A percentile compares a stretch with the other conserved stretches of the same genome.
Conservation (phyloP, 192 early-diverging fungal genomes). For the Linnemannia exigua region DNA sequence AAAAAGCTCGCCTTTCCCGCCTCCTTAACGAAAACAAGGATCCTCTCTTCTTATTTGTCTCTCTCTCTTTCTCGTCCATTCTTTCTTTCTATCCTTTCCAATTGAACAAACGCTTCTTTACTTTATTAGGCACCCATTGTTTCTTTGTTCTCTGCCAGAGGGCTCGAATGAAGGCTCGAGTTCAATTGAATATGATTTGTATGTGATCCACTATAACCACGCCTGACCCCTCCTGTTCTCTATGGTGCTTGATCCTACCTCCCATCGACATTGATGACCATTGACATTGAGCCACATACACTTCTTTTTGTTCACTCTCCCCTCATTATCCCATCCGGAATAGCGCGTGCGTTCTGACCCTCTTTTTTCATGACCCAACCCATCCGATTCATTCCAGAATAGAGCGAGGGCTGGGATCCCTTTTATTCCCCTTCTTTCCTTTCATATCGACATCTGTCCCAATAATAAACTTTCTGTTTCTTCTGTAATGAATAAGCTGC, state of each 20-base stretch:
- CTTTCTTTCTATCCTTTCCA: not conserved
- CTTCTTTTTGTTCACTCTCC: not conserved
- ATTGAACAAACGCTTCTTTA: not conserved
- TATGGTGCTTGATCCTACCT: not conserved
- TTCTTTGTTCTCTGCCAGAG: too few relatives aligned
- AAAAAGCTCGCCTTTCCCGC: not conserved
- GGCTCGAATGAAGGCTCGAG: too few relatives aligned
- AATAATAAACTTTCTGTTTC: not conserved
- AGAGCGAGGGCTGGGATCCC: not conserved
- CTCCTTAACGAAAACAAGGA: conserved; percentile 8
- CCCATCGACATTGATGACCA: too few relatives aligned
- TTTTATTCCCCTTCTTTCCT: not conserved
- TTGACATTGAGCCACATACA: too few relatives aligned
- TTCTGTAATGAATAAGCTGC: not conserved
- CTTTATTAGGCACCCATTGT: not conserved
- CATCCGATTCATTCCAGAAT: not conserved
- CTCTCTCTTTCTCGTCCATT: not conserved
- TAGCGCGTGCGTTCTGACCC: not conserved
- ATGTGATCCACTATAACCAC: too few relatives aligned
- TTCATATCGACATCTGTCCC: not conserved
- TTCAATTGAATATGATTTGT: too few relatives aligned
- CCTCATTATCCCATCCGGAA: not conserved
- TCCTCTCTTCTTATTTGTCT: not conserved
- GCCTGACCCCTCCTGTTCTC: too few relatives aligned
- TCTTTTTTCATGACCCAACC: not conserved